A percentile compares a stretch with the other conserved stretches of the same genome.
Conservation (phyloP, 441 rosid genomes). For the Mallotus japonicus region DNA sequence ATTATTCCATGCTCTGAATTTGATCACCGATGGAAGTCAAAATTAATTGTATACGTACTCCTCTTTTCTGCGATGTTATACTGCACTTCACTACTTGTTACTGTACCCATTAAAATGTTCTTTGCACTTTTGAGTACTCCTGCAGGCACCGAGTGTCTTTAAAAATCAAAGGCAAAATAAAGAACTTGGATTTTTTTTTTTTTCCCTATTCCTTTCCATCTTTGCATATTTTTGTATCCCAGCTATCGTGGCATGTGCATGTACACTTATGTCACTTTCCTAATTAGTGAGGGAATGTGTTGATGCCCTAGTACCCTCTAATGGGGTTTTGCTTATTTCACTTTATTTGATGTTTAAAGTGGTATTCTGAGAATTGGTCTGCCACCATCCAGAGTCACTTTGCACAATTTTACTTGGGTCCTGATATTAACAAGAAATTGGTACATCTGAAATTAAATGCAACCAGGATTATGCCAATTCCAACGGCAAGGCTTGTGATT, state of each 20-base stretch:
- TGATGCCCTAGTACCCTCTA: no score
- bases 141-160: not conserved
- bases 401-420: no score
- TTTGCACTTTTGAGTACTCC: no score
- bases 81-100: no score
- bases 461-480: no score
- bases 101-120: not conserved
- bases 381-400: not conserved
- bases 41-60: not conserved
- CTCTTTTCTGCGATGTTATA: not conserved
- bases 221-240: not conserved
- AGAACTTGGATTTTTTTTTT: no score
- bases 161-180: not conserved
- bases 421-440: no score
- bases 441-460: no score
- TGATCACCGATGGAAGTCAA: not conserved
- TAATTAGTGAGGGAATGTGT: no score
- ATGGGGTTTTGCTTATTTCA: no score
- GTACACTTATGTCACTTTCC: not conserved
- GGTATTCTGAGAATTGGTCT: not conserved
- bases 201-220: no score
- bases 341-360: not conserved
- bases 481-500: no score
- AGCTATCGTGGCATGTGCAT: not conserved
- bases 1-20: not conserved